Conservation (phyloP, 1,284 basidiomycete genomes). For the Flammula alnicola region DNA sequence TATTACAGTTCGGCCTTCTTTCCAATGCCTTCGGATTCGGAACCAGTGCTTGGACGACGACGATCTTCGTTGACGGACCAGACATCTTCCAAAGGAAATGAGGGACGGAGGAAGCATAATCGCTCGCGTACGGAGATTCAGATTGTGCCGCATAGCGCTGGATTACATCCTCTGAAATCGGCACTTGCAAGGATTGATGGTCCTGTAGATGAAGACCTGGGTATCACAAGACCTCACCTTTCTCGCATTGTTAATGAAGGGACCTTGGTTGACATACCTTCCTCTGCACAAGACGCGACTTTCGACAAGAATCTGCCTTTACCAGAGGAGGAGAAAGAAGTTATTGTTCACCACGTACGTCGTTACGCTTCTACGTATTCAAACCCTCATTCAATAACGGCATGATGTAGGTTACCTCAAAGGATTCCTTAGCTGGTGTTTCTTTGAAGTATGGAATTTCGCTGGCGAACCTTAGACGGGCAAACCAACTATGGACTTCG, state of each 20-base stretch:
- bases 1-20: conserved; percentile 31
- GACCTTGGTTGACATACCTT: conserved; percentile 34
- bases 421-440: conserved; percentile 84
- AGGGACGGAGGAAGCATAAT: conserved; percentile 27
- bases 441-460: conserved; percentile 87
- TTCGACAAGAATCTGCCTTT: conserved; percentile 12
- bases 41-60: conserved; percentile 23
- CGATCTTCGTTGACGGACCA: conserved; percentile 25
- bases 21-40: conserved; percentile 20
- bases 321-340: conserved; percentile 46
- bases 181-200: conserved; percentile 25
- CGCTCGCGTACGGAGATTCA: conserved; percentile 35
- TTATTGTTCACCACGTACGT: conserved; percentile 59
- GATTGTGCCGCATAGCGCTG: conserved; percentile 33
- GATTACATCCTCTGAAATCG: conserved; percentile 36
- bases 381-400: not conserved
- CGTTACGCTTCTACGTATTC: not conserved
- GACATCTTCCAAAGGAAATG: conserved; percentile 12
- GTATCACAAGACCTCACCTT: conserved; percentile 48
- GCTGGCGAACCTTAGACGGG: conserved; percentile 79
- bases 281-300: conserved; percentile 21
- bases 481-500: conserved; percentile 90
- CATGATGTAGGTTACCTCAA: conserved; percentile 58
- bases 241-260: conserved; percentile 43
- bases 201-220: conserved; percentile 34